Evolutionary conservation across 2,329 filamentous ascomycete genomes (phyloP).

Genomic region (Fusarium sp.): DNA sequence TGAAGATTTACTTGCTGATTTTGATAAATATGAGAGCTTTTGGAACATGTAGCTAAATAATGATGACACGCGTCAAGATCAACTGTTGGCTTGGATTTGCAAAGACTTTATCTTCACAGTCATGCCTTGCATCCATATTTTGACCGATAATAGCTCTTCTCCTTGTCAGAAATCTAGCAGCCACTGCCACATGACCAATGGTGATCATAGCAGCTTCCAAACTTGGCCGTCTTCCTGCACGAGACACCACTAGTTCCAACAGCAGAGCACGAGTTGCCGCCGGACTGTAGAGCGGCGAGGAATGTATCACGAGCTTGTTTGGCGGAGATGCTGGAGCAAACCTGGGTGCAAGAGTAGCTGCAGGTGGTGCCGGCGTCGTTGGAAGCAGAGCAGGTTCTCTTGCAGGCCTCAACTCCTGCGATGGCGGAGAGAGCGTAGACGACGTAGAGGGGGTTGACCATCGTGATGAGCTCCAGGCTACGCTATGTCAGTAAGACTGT

Average conservation of each 20-base stretch:
- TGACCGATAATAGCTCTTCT: rapidly evolving
- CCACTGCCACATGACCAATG: constrained; percentile 2
- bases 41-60: rapidly evolving
- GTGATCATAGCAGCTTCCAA: constrained; percentile 12
- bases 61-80: too few relatives aligned
- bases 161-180: neutral
- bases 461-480: neutral
- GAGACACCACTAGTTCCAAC: neutral
- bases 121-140: too few relatives aligned
- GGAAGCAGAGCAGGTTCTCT: neutral
- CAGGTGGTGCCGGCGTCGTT: neutral
- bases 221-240: constrained; percentile 1
- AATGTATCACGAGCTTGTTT: constrained; percentile 6
- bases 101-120: rapidly evolving
- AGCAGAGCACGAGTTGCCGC: neutral
- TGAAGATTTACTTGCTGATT: rapidly evolving
- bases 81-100: neutral
- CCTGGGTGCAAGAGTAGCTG: constrained; percentile 1
- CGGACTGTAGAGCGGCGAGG: neutral
- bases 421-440: neutral
- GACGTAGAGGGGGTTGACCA: neutral
- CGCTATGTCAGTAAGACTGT: rapidly evolving
- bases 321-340: neutral
- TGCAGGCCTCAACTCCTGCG: neutral
- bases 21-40: rapidly evolving